These are phyloP conservation scores for Chaetothyriales sp. DNA, from an alignment of 2,329 filamentous ascomycete species.

Conservation along the genomic window DNA sequence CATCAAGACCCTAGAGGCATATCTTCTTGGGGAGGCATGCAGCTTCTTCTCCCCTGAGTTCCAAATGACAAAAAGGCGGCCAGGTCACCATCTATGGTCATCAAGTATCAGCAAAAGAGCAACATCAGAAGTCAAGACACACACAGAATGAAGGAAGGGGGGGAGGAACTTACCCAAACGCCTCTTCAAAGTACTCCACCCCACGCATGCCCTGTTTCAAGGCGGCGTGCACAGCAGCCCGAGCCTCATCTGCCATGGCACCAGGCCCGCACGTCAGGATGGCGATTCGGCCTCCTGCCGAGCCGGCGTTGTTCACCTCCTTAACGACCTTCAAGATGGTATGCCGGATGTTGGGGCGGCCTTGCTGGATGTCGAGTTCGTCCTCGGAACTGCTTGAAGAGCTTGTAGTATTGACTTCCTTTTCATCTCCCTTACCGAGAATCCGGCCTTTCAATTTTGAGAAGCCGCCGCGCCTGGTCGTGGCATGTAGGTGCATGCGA, in stretches of 20 bases:
- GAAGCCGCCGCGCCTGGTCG: conserved; percentile 2
- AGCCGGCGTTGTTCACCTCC: conserved; percentile 18
- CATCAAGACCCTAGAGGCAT: too few relatives aligned
- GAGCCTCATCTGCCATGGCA: conserved; percentile 31
- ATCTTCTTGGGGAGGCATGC: too few relatives aligned
- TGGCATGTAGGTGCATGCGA: conserved; percentile 21
- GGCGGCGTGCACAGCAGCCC: conserved; percentile 26
- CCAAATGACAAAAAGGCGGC: too few relatives aligned
- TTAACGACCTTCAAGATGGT: conserved; percentile 23
- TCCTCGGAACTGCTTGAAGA: conserved; percentile 1
- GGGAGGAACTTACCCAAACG: conserved; percentile 24
- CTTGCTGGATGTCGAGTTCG: conserved; percentile 18
- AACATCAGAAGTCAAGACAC: not conserved
- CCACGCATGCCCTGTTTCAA: conserved; percentile 21
- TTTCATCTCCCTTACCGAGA: conserved; percentile 2
- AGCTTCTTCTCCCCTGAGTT: too few relatives aligned
- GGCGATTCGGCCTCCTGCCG: conserved; percentile 19
- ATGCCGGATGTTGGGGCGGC: conserved; percentile 26
- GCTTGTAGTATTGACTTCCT: not conserved
- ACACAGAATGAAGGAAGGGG: not conserved
- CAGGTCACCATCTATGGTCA: not conserved
- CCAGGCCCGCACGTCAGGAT: conserved; percentile 33
- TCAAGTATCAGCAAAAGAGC: not conserved
- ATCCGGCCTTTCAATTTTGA: conserved; percentile 23
- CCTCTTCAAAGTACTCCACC: conserved; percentile 34